phyloP scores from a whole-genome alignment of 2,329 filamentous ascomycete species.

The Myriosclerotinia scirpicola region DNA sequence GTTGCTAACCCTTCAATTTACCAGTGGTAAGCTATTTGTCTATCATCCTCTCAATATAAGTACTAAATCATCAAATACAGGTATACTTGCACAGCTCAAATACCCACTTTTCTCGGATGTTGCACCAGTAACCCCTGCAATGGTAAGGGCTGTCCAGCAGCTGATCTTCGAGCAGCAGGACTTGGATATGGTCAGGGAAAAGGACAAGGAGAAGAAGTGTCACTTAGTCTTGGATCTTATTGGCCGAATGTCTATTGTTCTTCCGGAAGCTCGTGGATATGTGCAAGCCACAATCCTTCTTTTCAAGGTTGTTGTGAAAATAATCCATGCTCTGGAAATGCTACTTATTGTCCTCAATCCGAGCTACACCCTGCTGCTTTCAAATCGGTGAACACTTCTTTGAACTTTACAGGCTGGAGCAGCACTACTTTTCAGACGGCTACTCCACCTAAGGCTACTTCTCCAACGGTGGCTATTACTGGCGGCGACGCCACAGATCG shows the following conservation, averaged over 20 bases:
- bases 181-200: constrained; percentile 20
- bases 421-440: background rate
- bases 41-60: background rate
- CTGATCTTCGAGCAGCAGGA: constrained; percentile 27
- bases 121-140: constrained; percentile 30
- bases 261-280: constrained; percentile 26
- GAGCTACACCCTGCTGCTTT: constrained; percentile 9
- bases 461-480: background rate
- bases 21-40: background rate
- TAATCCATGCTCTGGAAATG: constrained; percentile 23
- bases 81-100: constrained; percentile 29
- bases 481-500: background rate
- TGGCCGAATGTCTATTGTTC: constrained; percentile 28
- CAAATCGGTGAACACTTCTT: background rate
- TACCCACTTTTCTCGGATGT: constrained; percentile 29
- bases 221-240: constrained; percentile 20
- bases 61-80: constrained; percentile 5
- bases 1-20: background rate
- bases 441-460: background rate
- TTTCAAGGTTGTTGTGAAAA: constrained; percentile 29
- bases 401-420: background rate
- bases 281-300: constrained; percentile 22
- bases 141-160: constrained; percentile 23
- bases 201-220: background rate
- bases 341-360: background rate